A percentile compares a stretch with the other conserved stretches of the same genome.
Evolutionary conservation across 2,329 filamentous ascomycete species (phyloP).

Genomic region (Xylariomycetidae sp.): DNA sequence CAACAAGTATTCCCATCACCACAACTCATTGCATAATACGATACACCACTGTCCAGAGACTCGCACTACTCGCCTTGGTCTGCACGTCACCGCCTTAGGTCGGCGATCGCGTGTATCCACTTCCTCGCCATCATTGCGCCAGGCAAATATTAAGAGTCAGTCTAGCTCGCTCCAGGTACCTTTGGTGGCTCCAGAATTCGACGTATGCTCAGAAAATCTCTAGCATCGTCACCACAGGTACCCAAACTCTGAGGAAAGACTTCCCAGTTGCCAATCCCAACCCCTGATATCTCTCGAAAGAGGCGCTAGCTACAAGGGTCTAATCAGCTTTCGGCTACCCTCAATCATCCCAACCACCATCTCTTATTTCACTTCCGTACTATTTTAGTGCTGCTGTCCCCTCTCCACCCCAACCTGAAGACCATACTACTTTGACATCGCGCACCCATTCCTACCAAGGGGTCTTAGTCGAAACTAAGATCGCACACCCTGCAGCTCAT

Average conservation of each 20-base stretch:
- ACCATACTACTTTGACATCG: conserved; percentile 4
- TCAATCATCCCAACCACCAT: conserved; percentile 14
- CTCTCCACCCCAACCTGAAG: conserved; percentile 18
- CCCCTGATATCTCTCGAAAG: conserved; percentile 21
- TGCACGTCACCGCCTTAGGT: conserved; percentile 18
- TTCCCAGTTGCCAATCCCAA: conserved; percentile 22
- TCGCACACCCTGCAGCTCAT: too few relatives aligned
- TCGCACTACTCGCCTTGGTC: too few relatives aligned
- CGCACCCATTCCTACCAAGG: conserved; percentile 3
- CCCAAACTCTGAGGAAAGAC: too few relatives aligned
- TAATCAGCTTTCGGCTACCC: conserved; percentile 25
- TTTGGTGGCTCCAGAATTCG: conserved; percentile 21
- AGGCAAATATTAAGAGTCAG: too few relatives aligned
- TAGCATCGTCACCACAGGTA: too few relatives aligned
- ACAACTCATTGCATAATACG: too few relatives aligned
- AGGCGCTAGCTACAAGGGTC: conserved; percentile 19
- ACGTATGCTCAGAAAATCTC: too few relatives aligned
- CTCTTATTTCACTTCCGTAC: conserved; percentile 18
- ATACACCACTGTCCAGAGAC: too few relatives aligned
- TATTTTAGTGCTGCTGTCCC: conserved; percentile 23
- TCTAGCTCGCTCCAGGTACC: conserved; percentile 17
- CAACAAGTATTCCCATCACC: too few relatives aligned
- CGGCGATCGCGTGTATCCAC: conserved; percentile 10
- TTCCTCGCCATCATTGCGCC: too few relatives aligned
- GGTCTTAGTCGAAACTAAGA: too few relatives aligned